These are phyloP conservation scores for Pythium monospermum DNA, from an alignment of 352 stramenopile genomes.

Conservation along the genomic window DNA sequence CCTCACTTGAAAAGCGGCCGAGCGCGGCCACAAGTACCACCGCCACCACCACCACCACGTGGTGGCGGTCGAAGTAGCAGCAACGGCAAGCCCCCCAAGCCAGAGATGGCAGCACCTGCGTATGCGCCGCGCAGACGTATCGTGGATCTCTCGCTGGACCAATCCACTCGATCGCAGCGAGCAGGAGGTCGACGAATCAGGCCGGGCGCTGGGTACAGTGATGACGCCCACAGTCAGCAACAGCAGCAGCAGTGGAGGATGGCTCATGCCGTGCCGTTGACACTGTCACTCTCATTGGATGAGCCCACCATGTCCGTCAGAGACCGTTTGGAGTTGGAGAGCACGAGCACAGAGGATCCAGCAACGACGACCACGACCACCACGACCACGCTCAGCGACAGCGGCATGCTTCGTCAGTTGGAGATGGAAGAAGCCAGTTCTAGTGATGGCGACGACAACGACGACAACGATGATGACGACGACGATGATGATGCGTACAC, in stretches of 20 bases:
- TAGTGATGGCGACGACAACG: slow-evolving; percentile 27
- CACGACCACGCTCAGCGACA: slow-evolving; percentile 39
- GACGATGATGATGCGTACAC: slow-evolving; percentile 42
- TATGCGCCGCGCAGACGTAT: neutral
- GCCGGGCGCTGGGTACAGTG: too few relatives aligned
- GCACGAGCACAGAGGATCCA: slow-evolving; percentile 4
- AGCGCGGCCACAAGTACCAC: neutral
- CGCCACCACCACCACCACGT: neutral
- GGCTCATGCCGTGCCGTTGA: slow-evolving; percentile 2
- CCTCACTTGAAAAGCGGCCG: slow-evolving; percentile 15
- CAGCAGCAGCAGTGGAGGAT: neutral
- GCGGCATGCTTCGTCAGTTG: slow-evolving; percentile 50
- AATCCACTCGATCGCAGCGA: neutral
- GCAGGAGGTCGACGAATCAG: too few relatives aligned
- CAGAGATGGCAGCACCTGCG: neutral
- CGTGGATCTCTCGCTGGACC: neutral
- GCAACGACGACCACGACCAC: slow-evolving; percentile 2
- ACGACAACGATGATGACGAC: too few relatives aligned
- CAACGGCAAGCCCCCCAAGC: slow-evolving; percentile 6
- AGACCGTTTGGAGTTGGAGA: too few relatives aligned
- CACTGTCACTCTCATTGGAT: slow-evolving; percentile 9
- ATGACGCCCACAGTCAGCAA: neutral
- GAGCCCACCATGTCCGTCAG: slow-evolving; percentile 2
- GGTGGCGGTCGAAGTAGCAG: neutral
- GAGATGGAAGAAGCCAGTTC: slow-evolving; percentile 49